Percentiles rank a stretch among this genome's conserved stretches.
Evolutionary conservation across 257 asterid species (phyloP).

Genomic region (Capsicum baccatum): DNA sequence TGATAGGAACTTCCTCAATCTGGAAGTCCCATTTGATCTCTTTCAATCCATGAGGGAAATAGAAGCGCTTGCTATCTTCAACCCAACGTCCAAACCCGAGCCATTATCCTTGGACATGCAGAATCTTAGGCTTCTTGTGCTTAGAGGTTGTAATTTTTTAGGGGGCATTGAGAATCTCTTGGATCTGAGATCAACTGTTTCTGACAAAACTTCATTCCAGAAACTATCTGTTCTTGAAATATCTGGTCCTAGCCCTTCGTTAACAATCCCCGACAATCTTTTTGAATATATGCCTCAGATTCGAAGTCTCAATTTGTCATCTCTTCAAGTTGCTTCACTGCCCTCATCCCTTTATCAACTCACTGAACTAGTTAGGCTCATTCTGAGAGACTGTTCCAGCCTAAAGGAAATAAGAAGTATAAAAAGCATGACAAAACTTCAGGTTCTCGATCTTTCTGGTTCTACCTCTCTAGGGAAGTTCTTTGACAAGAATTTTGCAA

Average conservation of each 20-base stretch:
- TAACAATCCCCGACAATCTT: not conserved
- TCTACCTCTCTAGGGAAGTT: not conserved
- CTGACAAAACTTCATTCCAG: not conserved
- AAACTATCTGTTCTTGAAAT: not conserved
- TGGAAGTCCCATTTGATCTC: not conserved
- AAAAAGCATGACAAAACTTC: not conserved
- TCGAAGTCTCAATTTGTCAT: not conserved
- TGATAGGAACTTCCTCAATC: not conserved
- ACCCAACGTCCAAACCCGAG: not conserved
- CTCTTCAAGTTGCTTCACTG: not conserved
- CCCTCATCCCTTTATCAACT: not conserved
- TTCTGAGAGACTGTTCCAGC: not conserved
- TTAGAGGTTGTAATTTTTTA: not conserved
- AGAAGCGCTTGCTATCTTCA: not conserved
- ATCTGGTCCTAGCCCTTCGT: not conserved
- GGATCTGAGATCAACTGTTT: not conserved
- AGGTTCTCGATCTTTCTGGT: too few relatives aligned
- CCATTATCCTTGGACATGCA: not conserved
- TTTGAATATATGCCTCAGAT: not conserved
- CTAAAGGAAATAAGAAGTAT: not conserved
- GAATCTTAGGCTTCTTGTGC: not conserved
- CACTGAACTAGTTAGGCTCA: not conserved
- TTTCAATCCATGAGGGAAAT: not conserved
- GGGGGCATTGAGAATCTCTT: not conserved
- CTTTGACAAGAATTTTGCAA: not conserved